Evolutionary conservation across 1,139 yeast genomes (phyloP), one percentile per base, ranked within the genome.

Genomic region (Suhomyces panamericanus): DNA sequence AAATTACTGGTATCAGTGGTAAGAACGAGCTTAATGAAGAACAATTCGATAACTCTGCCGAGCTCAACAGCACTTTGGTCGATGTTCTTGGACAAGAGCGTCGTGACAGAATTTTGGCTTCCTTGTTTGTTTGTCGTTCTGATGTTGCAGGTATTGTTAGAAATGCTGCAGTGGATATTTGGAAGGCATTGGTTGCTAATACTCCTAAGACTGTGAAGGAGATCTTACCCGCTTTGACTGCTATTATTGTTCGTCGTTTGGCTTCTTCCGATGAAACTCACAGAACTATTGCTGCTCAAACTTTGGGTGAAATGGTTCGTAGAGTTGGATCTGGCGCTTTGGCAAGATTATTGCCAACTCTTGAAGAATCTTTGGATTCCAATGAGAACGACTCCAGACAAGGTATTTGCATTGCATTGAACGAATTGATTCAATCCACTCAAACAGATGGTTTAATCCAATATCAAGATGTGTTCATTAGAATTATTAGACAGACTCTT

Each of bases 151-250:
- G 89, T 56, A 77, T 85, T 59, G 99, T 95, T 27, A 84, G 99
- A 58, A 82, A 82, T 54, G 88, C 96, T 35, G 84, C 98, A n/a
- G 81, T 89, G 50, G 97, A 93, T 57, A 91, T 95, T 43, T 95
- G 99, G 99, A 91, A 91, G 69, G 90, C 96, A 0, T 75, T 95
- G 64, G 98, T 95, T 44, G 87, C 96, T 44, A 93, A 93, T 63
- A 93, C 99, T 31, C 99, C 99, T 38, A 83, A 87, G 64, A 89
- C 96, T n/a, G 86, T 93, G 45, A 93, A 88, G 72, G 97, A 91
- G 63, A 87, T 93, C 48, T 69, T 95, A 55, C 96, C 97, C 32
- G 76, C 90, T 7, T 80, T 95, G 53, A 87, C 95, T 4, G 79
- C 79, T 49, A 78, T 88, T 55, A 83, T 95, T 59, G 89, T 95